Evolutionary conservation across 1,139 yeast species (phyloP), one percentile per base, ranked within the genome.

Genomic region (Sugiyamaella xylanicola): DNA sequence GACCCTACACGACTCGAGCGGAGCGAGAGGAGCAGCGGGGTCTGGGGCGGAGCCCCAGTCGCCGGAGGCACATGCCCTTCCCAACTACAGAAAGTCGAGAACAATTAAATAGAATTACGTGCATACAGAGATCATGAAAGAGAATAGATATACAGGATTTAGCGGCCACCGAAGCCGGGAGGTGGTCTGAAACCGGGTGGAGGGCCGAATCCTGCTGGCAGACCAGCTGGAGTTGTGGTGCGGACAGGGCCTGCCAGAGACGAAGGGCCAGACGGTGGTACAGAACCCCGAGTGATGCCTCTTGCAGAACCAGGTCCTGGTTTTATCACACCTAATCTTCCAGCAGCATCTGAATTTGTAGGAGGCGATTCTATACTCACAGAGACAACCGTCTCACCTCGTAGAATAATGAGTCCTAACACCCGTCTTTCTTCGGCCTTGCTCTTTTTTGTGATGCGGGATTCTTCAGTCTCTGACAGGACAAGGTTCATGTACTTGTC

Each of bases 361-460:
- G 97, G 97, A 3, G 87, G 84, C 40, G 91, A 84, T 68, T 90
- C 96, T 32, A 91, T 86, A 37, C 87, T 83, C 11, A 92, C 80
- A 47, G 95, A 83, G n/a, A 93, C 84, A 29, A 93, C 83, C 62
- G 87, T 90, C 61, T 89, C 97, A 1, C 99, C 99, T 62, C 99
- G 79, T 50, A 93, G 74, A 40, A 93, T 86, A 5, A 89, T 80
- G 55, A 93, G 77, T 0, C 99, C 99, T 43, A 93, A 72, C 1
- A 84, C 75, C 56, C 98, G 76, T 67, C 85, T 87, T 56, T 56
- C 54, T 71, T 64, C 61, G 67, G 50, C 61, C 59, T 59, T 70
- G 55, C 63, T 65, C 62, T 84, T 84, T 64, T 83, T 85, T 3
- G 96, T 85, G 15, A 84, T 74, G 61, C 97, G 78, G 65, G 84